These are phyloP conservation scores for Bruguiera hainesii DNA, from an alignment of 441 rosid species.

Conservation along the genomic window DNA sequence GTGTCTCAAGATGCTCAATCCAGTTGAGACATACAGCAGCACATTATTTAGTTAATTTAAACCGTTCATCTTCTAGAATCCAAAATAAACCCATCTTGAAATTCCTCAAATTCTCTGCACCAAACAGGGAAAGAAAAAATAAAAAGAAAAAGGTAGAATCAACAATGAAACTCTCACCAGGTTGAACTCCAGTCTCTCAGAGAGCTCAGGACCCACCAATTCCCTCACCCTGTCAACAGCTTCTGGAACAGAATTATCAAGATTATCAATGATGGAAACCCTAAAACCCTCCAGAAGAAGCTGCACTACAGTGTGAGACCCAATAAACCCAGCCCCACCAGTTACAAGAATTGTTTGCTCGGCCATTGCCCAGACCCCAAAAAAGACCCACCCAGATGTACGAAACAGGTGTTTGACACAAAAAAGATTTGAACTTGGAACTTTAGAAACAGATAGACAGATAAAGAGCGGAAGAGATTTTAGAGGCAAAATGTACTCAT, in stretches of 20 bases:
- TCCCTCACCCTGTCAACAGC: constrained; percentile 62
- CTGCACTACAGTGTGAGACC: constrained; percentile 88
- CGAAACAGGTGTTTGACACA: neutral
- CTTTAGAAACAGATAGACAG: neutral
- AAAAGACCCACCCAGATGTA: neutral
- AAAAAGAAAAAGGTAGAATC: neutral
- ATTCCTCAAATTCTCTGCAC: neutral
- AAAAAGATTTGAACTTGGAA: neutral
- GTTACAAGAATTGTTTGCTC: constrained; percentile 65
- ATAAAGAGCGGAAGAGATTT: neutral
- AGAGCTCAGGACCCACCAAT: constrained; percentile 66
- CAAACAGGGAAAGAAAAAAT: neutral
- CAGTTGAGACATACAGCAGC: neutral
- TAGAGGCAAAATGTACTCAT: neutral
- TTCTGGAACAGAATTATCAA: constrained; percentile 60
- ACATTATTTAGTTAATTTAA: neutral
- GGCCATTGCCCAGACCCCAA: constrained; percentile 40
- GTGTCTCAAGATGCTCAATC: neutral
- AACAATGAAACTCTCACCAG: constrained; percentile 37
- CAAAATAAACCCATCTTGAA: neutral
- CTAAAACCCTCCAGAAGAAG: constrained; percentile 63
- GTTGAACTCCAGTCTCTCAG: constrained; percentile 42
- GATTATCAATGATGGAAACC: constrained; percentile 71
- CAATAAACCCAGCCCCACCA: constrained; percentile 96
- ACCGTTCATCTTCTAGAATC: neutral